A percentile compares a stretch with the other conserved stretches of the same genome.
Conservation (phyloP, 305 asterid genomes). For the Plantago lanceolata region DNA sequence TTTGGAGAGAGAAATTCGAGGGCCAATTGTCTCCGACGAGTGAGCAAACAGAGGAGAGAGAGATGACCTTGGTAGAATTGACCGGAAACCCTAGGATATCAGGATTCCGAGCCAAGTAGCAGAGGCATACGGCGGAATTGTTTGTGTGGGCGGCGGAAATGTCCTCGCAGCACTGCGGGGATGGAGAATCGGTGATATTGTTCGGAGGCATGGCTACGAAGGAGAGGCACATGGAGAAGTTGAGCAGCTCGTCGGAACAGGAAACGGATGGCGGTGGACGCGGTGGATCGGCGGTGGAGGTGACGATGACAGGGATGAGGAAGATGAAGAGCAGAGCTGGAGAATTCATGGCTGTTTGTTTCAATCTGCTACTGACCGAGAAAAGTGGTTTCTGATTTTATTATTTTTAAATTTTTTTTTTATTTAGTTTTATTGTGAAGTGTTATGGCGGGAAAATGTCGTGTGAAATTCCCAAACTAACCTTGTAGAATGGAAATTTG, state of each 20-base stretch:
- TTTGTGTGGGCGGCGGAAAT: constrained; percentile 38
- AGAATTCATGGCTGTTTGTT: constrained; percentile 33
- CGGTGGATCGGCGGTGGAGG: constrained; percentile 23
- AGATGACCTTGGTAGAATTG: constrained; percentile 39
- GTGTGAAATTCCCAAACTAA: too few relatives aligned
- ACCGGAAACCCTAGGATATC: constrained; percentile 62
- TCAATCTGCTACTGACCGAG: too few relatives aligned
- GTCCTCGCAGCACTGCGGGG: constrained; percentile 61
- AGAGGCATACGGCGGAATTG: constrained; percentile 51
- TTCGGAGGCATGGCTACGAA: constrained; percentile 61
- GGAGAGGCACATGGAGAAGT: constrained; percentile 68
- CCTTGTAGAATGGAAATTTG: too few relatives aligned
- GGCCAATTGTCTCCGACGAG: constrained; percentile 17
- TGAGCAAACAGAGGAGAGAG: constrained; percentile 54
- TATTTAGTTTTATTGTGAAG: neutral
- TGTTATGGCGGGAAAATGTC: constrained; percentile 34
- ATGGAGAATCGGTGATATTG: constrained; percentile 54
- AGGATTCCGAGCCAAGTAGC: constrained; percentile 60
- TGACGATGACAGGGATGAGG: constrained; percentile 20
- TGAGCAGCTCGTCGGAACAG: constrained; percentile 64
- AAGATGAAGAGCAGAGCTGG: constrained; percentile 30
- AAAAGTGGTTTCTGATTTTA: too few relatives aligned
- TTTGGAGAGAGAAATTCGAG: constrained; percentile 36
- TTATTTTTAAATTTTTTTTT: neutral
- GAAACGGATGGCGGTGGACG: constrained; percentile 28